These are phyloP conservation scores for Corymbia calophylla DNA, from an alignment of 441 rosid species.

Conservation along the genomic window DNA sequence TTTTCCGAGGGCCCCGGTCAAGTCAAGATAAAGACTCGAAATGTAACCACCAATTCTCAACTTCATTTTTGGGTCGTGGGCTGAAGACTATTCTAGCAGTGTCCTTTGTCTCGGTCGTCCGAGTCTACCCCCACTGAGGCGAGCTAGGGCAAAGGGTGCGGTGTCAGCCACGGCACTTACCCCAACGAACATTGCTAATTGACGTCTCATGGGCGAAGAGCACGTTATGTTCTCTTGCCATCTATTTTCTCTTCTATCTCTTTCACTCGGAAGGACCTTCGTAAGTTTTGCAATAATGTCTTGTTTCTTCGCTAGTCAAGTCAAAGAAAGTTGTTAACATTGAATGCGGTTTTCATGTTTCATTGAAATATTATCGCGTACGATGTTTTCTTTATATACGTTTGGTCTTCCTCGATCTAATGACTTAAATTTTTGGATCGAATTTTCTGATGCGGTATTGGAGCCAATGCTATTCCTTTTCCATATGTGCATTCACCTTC, in stretches of 20 bases:
- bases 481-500: fast-evolving
- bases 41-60: neutral
- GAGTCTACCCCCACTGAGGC: neutral
- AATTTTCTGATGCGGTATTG: neutral
- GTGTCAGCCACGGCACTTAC: neutral
- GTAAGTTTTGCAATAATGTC: neutral
- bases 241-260: neutral
- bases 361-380: neutral
- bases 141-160: neutral
- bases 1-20: neutral
- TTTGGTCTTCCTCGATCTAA: fast-evolving
- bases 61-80: neutral
- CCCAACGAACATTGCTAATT: neutral
- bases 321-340: neutral
- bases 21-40: neutral
- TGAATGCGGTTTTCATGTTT: neutral
- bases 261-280: neutral
- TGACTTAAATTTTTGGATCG: neutral
- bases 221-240: neutral
- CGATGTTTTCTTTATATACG: too few species aligned
- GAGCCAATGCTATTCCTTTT: fast-evolving
- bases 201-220: neutral
- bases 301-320: neutral
- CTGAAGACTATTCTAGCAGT: neutral
- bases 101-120: neutral